Evolutionary conservation across 2,329 filamentous ascomycete species (phyloP).

Genomic region (Neofusicoccum ribis): DNA sequence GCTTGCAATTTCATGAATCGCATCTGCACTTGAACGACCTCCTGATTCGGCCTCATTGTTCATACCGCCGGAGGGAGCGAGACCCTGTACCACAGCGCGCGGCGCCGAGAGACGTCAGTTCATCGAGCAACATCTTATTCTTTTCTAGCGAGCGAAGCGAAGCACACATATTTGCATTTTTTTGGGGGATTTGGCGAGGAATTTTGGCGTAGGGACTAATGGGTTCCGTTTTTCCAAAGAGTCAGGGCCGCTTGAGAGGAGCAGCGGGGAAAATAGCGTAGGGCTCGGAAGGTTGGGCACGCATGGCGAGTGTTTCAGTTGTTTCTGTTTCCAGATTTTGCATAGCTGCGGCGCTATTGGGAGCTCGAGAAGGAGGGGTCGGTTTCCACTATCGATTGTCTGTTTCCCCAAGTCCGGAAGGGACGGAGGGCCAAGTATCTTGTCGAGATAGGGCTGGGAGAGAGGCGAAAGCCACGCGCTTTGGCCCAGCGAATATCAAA

Average conservation of each 20-base stretch:
- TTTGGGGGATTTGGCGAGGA: neutral
- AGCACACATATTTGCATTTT: constrained; percentile 6
- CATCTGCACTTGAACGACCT: constrained; percentile 4
- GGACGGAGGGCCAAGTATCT: constrained; percentile 1
- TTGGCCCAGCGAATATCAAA: constrained; percentile 6
- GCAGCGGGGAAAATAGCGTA: neutral
- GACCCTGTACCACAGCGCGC: neutral
- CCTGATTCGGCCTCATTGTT: neutral
- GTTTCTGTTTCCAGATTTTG: constrained; percentile 10
- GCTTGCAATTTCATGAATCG: constrained; percentile 8
- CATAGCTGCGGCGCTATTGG: constrained; percentile 17
- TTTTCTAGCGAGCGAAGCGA: constrained; percentile 13
- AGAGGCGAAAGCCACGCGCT: constrained; percentile 6
- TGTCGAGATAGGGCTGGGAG: constrained; percentile 9
- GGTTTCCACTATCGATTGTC: neutral
- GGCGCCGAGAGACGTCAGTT: neutral
- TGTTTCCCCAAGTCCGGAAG: neutral
- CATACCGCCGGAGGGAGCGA: neutral
- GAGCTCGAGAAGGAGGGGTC: neutral
- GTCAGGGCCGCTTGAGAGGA: neutral
- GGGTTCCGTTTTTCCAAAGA: neutral
- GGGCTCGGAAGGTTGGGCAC: constrained; percentile 3
- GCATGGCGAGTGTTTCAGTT: constrained; percentile 6
- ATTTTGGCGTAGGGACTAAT: constrained; percentile 4
- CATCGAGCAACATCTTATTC: neutral